Evolutionary conservation across 495 filamentous ascomycete species (phyloP).

Genomic region (Penicillium egyptiacum): DNA sequence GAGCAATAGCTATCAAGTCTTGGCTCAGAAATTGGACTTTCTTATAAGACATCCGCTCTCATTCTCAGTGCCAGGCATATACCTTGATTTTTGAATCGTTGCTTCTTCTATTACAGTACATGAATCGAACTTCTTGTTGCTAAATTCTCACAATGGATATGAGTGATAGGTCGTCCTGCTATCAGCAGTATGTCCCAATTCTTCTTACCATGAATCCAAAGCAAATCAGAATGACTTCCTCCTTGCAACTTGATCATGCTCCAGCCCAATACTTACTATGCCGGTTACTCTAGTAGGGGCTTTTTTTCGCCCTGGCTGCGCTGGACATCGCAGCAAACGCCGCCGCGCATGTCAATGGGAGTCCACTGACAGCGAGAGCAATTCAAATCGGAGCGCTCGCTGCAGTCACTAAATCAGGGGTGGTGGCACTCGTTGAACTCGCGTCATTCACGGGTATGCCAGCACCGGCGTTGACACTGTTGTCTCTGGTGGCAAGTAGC

Average conservation of each 20-base stretch:
- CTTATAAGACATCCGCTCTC: neutral
- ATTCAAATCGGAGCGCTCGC: constrained; percentile 19
- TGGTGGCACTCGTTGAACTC: constrained; percentile 18
- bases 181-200: constrained; percentile 13
- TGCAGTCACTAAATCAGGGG: constrained; percentile 19
- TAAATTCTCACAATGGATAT: constrained; percentile 7
- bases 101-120: neutral
- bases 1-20: too few relatives aligned
- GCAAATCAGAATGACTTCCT: neutral
- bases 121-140: neutral
- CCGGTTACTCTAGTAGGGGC: constrained; percentile 10
- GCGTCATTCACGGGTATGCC: constrained; percentile 16
- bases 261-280: neutral
- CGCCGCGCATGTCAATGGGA: constrained; percentile 19
- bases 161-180: constrained; percentile 2
- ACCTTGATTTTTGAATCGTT: neutral
- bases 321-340: constrained; percentile 21
- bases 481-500: constrained; percentile 18
- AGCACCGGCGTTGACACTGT: constrained; percentile 15
- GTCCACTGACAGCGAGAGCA: constrained; percentile 13
- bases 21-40: neutral
- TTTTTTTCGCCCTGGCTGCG: constrained; percentile 21
- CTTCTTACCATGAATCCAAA: too few relatives aligned
- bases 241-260: neutral
- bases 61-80: neutral